A percentile compares a stretch with the other conserved stretches of the same genome.
These are phyloP conservation scores for Kodamaea leandrae DNA, from an alignment of 805 yeast genomes.

Conservation along the genomic window DNA sequence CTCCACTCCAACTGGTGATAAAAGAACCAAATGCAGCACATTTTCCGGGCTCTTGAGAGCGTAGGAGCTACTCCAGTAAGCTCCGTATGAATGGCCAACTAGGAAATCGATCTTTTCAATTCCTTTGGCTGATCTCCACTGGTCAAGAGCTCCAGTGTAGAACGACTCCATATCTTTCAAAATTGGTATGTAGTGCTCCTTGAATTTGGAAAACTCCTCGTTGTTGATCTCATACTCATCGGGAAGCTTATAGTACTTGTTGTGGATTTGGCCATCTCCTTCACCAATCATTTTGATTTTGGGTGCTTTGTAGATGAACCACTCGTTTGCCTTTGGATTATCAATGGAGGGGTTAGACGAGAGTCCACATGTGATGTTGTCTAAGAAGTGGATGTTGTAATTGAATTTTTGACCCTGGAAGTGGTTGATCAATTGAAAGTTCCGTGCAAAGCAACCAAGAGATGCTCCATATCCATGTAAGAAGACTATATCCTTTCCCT, in stretches of 20 bases:
- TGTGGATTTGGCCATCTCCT: slow-evolving; percentile 24
- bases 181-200: slow-evolving; percentile 35
- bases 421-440: slow-evolving; percentile 41
- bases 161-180: slow-evolving; percentile 50
- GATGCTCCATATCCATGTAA: slow-evolving; percentile 60
- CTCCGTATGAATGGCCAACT: slow-evolving; percentile 80
- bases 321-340: slow-evolving; percentile 15
- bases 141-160: slow-evolving; percentile 58
- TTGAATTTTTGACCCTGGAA: slow-evolving; percentile 29
- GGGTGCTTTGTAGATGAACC: slow-evolving; percentile 22
- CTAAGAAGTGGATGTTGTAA: slow-evolving; percentile 49
- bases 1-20: slow-evolving; percentile 81
- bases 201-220: slow-evolving; percentile 28
- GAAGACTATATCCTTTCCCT: slow-evolving; percentile 45
- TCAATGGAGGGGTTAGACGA: slow-evolving; percentile 44
- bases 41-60: slow-evolving; percentile 55
- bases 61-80: slow-evolving; percentile 65
- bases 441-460: slow-evolving; percentile 54
- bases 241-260: slow-evolving; percentile 40
- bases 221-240: slow-evolving; percentile 31
- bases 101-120: slow-evolving; percentile 56
- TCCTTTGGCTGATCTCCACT: slow-evolving; percentile 54
- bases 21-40: slow-evolving; percentile 53
- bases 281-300: slow-evolving; percentile 14
- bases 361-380: slow-evolving; percentile 50